Conservation (phyloP, 768 basidiomycete genomes). For the Cystoderma amianthinum region DNA sequence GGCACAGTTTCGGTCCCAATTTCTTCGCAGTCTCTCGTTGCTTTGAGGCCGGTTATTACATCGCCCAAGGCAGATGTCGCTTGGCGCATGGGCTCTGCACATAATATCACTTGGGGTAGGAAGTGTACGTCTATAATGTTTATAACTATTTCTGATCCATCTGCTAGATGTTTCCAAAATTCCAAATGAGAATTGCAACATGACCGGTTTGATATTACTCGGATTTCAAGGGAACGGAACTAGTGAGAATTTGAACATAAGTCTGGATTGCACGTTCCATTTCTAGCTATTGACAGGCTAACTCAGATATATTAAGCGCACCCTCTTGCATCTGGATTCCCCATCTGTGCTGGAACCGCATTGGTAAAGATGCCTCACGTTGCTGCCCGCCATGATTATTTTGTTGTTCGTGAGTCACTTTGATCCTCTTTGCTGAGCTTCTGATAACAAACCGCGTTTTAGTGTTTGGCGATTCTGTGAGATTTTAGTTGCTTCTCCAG, state of each 20-base stretch:
- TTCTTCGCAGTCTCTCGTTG: slow-evolving; percentile 17
- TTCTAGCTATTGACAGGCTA: too few relatives aligned
- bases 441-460: slow-evolving; percentile 2
- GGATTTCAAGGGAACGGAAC: slow-evolving; percentile 23
- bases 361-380: slow-evolving; percentile 9
- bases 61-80: slow-evolving; percentile 15
- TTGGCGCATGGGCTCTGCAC: slow-evolving; percentile 25
- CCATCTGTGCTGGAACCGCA: slow-evolving; percentile 10
- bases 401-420: slow-evolving; percentile 16
- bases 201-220: slow-evolving; percentile 31
- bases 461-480: slow-evolving; percentile 24
- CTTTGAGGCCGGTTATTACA: slow-evolving; percentile 30
- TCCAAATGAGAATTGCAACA: slow-evolving; percentile 24
- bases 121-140: background rate
- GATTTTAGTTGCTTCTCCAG: background rate
- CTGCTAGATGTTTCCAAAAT: slow-evolving; percentile 19
- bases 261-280: slow-evolving; percentile 26
- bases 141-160: background rate
- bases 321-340: slow-evolving; percentile 19
- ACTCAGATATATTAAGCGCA: slow-evolving; percentile 9
- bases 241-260: slow-evolving; percentile 40
- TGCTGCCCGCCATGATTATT: slow-evolving; percentile 14
- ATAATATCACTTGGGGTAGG: slow-evolving; percentile 33
- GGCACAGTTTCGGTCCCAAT: slow-evolving; percentile 10
- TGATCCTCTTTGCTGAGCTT: background rate